These are phyloP conservation scores for Physaria fendleri DNA, from an alignment of 345 rosid genomes.

Conservation along the genomic window DNA sequence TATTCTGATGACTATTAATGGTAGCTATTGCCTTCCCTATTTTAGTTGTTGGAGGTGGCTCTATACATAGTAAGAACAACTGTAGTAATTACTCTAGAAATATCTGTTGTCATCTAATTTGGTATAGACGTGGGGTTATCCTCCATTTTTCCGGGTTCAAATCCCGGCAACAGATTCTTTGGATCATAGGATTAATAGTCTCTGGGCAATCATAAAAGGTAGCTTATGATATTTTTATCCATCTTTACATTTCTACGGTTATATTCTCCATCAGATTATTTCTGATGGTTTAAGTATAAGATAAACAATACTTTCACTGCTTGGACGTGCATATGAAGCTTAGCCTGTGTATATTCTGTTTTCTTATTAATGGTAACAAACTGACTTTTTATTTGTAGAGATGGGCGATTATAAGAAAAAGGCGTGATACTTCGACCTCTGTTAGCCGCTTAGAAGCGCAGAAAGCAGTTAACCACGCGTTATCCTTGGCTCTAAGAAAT, in stretches of 20 bases:
- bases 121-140: conserved; percentile 64
- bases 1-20: neutral
- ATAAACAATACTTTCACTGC: neutral
- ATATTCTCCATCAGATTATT: neutral
- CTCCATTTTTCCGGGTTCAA: conserved; percentile 75
- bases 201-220: neutral
- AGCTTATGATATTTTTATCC: conserved; percentile 1
- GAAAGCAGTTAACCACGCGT: conserved; percentile 68
- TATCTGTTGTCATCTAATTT: conserved; percentile 77
- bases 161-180: conserved; percentile 64
- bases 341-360: neutral
- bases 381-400: conserved; percentile 50
- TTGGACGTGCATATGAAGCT: conserved; percentile 8
- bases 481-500: conserved; percentile 57
- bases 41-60: conserved; percentile 10
- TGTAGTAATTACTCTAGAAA: conserved; percentile 1
- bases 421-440: conserved; percentile 24
- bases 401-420: conserved; percentile 52
- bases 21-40: neutral
- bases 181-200: conserved; percentile 2
- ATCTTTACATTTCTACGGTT: neutral
- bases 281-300: neutral
- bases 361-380: conserved; percentile 24
- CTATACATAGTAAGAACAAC: neutral
- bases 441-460: conserved; percentile 40